Evolutionary conservation across 345 rosid genomes (phyloP), one percentile per base, ranked within the genome.

Genomic region (Aurinia saxatilis): DNA sequence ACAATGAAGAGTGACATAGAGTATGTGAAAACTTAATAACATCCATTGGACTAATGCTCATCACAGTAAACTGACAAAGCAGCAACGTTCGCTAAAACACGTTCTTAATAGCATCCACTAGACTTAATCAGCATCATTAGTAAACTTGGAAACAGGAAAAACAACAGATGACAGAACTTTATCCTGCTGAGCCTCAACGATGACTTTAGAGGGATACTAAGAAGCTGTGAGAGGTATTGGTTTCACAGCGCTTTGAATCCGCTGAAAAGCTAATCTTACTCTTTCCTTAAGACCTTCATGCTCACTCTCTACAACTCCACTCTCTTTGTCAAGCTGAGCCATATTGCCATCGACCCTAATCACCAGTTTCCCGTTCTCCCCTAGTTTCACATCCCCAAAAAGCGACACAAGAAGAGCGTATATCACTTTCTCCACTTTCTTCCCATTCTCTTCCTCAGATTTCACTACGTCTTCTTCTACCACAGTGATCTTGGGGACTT

Each of bases 261-360:
- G 70, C 48, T 45, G 60, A 59, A 77, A 89, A 10, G 89, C 96
- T 19, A 72, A 60, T 52, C 69, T 77, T 13, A 92, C 91, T 60
- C 93, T 79, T 70, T 92, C 98, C 76, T 79, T 89, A 3, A 92
- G 85, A 50, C 93, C 95, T 72, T 80, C 89, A 66, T 86, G 85
- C 68, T 82, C 88, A 17, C 98, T 77, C 77, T 89, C 95, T 15
- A 92, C 93, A n/a, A 83, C 90, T 39, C 98, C 98, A 6, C 76
- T 85, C 77, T 79, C 82, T 76, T 82, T 89, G 74, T 89, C 89
- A 0, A 92, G 86, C 59, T 75, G 65, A 3, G 95, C 96, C 5
- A 89, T 78, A 66, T 81, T 89, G 16, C 89, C 95, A 70, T 92
- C 96, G 0, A 89, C 91, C 1, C 57, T 77, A 36, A 92, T 77